These are phyloP conservation scores for Cyclotella atomus DNA, from an alignment of 108 stramenopile genomes.

Conservation along the genomic window DNA sequence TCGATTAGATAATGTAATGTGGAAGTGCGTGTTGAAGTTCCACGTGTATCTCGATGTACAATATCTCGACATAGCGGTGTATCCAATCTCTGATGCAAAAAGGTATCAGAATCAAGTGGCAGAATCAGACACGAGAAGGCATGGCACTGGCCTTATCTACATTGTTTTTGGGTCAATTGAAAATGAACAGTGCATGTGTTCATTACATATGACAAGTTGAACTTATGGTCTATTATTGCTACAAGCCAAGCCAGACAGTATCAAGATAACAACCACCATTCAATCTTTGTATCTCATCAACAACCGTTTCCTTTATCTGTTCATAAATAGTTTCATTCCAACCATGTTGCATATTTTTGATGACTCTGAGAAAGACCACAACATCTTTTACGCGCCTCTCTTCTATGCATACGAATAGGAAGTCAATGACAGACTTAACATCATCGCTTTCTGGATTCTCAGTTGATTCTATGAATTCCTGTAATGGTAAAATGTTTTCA, in stretches of 20 bases:
- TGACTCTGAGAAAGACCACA: slow-evolving; percentile 53
- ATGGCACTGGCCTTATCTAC: neutral
- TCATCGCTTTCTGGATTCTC: slow-evolving; percentile 26
- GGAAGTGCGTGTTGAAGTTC: neutral
- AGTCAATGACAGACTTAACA: slow-evolving; percentile 47
- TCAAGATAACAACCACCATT: slow-evolving; percentile 19
- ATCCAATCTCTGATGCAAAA: too few relatives aligned
- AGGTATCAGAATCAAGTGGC: neutral
- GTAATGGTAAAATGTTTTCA: slow-evolving; percentile 67
- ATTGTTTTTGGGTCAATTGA: too few relatives aligned
- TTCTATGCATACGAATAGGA: slow-evolving; percentile 50
- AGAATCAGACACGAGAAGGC: neutral
- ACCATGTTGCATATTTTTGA: slow-evolving; percentile 52
- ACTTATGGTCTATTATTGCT: too few relatives aligned
- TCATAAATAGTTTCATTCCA: slow-evolving; percentile 49
- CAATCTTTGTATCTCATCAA: slow-evolving; percentile 23
- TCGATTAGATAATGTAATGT: too few relatives aligned
- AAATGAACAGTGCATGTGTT: too few relatives aligned
- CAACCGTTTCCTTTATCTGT: slow-evolving; percentile 13
- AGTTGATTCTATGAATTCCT: slow-evolving; percentile 59
- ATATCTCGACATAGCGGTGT: neutral
- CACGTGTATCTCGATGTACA: neutral
- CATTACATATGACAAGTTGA: too few relatives aligned
- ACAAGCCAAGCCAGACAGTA: slow-evolving; percentile 19
- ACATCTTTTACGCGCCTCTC: slow-evolving; percentile 60